Base-by-base conservation (phyloP, 108 stramenopile species). In the Nitzschia inconspicua region DNA sequence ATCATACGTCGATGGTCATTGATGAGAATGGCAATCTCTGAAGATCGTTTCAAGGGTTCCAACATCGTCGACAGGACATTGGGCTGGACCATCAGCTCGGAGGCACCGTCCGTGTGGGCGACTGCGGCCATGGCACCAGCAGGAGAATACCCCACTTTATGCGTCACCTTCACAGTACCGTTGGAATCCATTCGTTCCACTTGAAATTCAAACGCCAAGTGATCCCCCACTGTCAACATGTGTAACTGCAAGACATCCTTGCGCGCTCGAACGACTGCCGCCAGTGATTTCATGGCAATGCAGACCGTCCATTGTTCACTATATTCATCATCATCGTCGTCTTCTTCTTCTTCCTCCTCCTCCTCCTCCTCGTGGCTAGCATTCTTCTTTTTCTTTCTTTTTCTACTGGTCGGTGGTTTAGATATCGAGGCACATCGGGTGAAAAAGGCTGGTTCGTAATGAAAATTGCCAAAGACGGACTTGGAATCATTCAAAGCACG, bases 401-500 rank as follows among this genome's bases (percentile, higher is more conserved):
- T 60, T 13, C 7, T 23, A 18, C 3, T 27, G n/a, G 50, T 28
- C 27, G 68, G 63, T 8, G 75, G 60, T n/a, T n/a, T n/a, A n/a
- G n/a, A n/a, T n/a, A n/a, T n/a, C 23, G 72, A 41, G 6, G 66
- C 60, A 43, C 83, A 84, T 26, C 75, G 58, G 9, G 64, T 50
- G 52, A 84, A 84, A 52, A 78, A 84, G 2, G 63, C 11, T 3
- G 79, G 70, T 46, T 85, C 79, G 57, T 76, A 93, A 31, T 78
- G 79, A 57, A 89, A 88, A 34, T 60, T 57, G 19, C 68, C 70
- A 66, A 78, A 93, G 26, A 87, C 85, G 18, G 80, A 76, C 50
- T 93, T 93, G 77, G 86, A 88, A 44, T 93, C 91, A 54, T 89
- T 89, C 39, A 93, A 53, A 0, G 78, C 53, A 24, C 91, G 78